Percentiles rank a stretch among this genome's conserved stretches.
Evolutionary conservation across 2,329 filamentous ascomycete species (phyloP).

Genomic region (Geosmithia flava): DNA sequence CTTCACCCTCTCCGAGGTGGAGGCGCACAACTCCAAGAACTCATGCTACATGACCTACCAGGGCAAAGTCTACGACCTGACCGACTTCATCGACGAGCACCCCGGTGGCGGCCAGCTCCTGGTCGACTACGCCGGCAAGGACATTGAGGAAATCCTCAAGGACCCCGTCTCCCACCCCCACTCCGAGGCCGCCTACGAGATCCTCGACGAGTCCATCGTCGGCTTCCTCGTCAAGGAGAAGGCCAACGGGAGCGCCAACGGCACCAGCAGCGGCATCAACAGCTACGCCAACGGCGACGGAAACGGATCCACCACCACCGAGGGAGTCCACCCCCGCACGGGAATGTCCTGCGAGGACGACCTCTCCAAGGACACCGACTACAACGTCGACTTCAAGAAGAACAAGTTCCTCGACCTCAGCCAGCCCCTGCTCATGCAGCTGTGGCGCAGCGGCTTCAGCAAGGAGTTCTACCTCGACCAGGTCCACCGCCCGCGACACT

Average conservation of each 20-base stretch:
- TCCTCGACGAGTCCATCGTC: conserved; percentile 75
- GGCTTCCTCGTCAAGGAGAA: conserved; percentile 62
- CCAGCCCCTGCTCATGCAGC: conserved; percentile 72
- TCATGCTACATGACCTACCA: conserved; percentile 92
- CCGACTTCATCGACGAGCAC: conserved; percentile 79
- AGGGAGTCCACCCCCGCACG: conserved; percentile 47
- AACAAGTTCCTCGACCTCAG: conserved; percentile 91
- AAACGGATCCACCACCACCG: conserved; percentile 7
- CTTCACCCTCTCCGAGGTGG: conserved; percentile 69
- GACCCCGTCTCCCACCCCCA: conserved; percentile 76
- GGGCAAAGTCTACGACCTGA: conserved; percentile 87
- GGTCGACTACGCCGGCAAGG: conserved; percentile 80
- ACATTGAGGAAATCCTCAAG: conserved; percentile 70
- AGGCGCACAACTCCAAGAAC: conserved; percentile 62
- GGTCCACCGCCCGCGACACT: conserved; percentile 89
- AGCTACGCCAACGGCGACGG: conserved; percentile 14
- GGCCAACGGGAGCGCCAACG: conserved; percentile 11
- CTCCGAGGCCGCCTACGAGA: conserved; percentile 89
- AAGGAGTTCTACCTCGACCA: conserved; percentile 98
- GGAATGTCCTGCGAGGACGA: conserved; percentile 88
- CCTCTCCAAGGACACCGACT: conserved; percentile 74
- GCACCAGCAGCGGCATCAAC: conserved; percentile 16
- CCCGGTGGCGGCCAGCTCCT: conserved; percentile 84
- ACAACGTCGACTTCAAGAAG: conserved; percentile 62
- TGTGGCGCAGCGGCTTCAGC: conserved; percentile 77